Evolutionary conservation across 441 rosid genomes (phyloP), one percentile per base, ranked within the genome.

Genomic region (Geranium incanum): DNA sequence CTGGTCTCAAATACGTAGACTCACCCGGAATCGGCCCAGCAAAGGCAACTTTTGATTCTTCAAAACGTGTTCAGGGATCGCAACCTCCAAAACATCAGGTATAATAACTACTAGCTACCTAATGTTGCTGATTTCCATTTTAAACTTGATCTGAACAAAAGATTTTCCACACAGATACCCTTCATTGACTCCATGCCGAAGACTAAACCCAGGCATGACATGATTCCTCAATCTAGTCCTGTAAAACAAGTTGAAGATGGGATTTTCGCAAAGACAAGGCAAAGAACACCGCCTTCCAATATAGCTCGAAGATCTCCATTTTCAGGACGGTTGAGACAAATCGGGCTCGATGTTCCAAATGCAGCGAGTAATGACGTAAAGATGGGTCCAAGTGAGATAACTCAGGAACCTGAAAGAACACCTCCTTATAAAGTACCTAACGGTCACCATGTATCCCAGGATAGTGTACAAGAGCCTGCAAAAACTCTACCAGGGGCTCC

Each of bases 41-140:
- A 70, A 87, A 86, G 82, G 62, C 79, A 66, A 81, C 84, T 11
- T 74, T 75, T 71, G 98, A 93, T 74, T 70, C 83, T 5, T 74
- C 75, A 8, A 87, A 85, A 75, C 77, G 82, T 76, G 60, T 83
- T 71, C 84, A 72, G 63, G 93, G 86, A 66, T 79, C 89, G 68
- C 80, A 78, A 79, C 82, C 84, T 50, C 76, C 83, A 41, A 93
- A 91, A 78, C 92, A 88, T 77, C 96, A 91, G 82, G 98, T 93
- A 88, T 52, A 37, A 36, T 72, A 39, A 39, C 8, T 66, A 65
- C 72, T 4, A 52, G 57, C 57, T 50, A 12, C 13, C 15, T 50
- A 52, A 70, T 72, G 57, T 43, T 45, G 5, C n/a, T 68, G 36
- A 33, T 52, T 68, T 72, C 7, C 68, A 36, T 6, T 18, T 71